A percentile compares a stretch with the other conserved stretches of the same genome.
phyloP scores from a whole-genome alignment of 73 alveolate species.

The Tetrahymena elliotti region DNA sequence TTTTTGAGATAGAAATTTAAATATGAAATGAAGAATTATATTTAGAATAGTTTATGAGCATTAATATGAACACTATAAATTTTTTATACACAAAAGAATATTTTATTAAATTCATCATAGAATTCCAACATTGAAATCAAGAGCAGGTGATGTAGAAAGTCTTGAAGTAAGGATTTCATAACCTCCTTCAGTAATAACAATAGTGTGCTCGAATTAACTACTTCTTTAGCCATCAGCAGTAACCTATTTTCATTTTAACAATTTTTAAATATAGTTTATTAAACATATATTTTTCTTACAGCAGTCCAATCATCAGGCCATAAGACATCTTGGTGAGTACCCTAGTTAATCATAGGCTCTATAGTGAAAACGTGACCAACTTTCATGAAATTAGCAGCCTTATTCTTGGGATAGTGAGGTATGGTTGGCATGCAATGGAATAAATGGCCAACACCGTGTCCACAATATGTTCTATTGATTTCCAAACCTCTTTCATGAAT shows the following conservation, averaged over 20 bases:
- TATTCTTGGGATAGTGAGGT: slow-evolving; percentile 53
- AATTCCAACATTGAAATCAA: slow-evolving; percentile 26
- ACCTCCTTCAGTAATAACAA: slow-evolving; percentile 63
- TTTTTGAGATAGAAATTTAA: too few relatives aligned
- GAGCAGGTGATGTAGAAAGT: slow-evolving; percentile 50
- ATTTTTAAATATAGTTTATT: background rate
- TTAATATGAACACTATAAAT: background rate
- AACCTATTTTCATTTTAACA: background rate
- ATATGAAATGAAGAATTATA: too few relatives aligned
- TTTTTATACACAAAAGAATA: background rate
- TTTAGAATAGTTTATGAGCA: background rate
- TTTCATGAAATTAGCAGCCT: slow-evolving; percentile 62
- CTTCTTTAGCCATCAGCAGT: slow-evolving; percentile 65
- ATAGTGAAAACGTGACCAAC: slow-evolving; percentile 94
- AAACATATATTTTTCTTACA: slow-evolving; percentile 14
- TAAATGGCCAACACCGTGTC: slow-evolving; percentile 88
- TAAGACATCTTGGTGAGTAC: slow-evolving; percentile 51
- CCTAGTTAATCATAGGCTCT: slow-evolving; percentile 87
- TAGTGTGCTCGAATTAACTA: slow-evolving; percentile 60
- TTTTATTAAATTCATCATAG: background rate
- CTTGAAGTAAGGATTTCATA: slow-evolving; percentile 59
- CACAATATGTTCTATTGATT: slow-evolving; percentile 73
- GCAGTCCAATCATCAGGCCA: slow-evolving; percentile 75
- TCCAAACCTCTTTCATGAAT: slow-evolving; percentile 66
- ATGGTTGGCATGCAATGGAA: slow-evolving; percentile 79